These are phyloP conservation scores for Candida frijolesensis DNA, from an alignment of 1,139 yeast genomes.

Conservation along the genomic window DNA sequence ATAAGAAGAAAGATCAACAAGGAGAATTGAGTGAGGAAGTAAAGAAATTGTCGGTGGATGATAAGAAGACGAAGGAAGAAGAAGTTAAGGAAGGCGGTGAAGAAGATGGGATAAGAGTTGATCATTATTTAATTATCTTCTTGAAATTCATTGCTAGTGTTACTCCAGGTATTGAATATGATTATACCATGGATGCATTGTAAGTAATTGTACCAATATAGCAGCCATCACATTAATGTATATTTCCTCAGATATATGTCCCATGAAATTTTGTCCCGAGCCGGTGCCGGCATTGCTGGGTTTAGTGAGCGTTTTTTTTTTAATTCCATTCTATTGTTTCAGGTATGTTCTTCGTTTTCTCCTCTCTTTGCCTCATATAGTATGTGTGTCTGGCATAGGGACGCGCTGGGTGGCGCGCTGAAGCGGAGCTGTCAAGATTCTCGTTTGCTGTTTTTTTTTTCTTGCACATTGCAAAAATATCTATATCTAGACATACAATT, in stretches of 20 bases:
- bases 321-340: no score
- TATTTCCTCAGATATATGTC: background rate
- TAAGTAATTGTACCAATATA: constrained; percentile 24
- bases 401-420: no score
- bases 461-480: background rate
- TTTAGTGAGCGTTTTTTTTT: no score
- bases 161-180: constrained; percentile 96
- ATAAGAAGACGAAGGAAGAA: constrained; percentile 32
- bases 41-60: constrained; percentile 20
- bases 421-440: no score
- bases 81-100: constrained; percentile 18
- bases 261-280: no score
- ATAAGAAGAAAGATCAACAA: constrained; percentile 26
- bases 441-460: no score
- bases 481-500: no score
- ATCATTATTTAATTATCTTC: constrained; percentile 85
- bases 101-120: constrained; percentile 68
- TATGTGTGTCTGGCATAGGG: no score
- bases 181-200: constrained; percentile 91
- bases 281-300: no score
- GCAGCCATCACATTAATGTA: background rate
- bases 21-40: constrained; percentile 27
- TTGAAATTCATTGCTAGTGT: constrained; percentile 94
- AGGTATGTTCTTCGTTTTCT: no score
- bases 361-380: no score